These are phyloP conservation scores for Geranium brycei DNA, from an alignment of 345 rosid species.

Conservation along the genomic window DNA sequence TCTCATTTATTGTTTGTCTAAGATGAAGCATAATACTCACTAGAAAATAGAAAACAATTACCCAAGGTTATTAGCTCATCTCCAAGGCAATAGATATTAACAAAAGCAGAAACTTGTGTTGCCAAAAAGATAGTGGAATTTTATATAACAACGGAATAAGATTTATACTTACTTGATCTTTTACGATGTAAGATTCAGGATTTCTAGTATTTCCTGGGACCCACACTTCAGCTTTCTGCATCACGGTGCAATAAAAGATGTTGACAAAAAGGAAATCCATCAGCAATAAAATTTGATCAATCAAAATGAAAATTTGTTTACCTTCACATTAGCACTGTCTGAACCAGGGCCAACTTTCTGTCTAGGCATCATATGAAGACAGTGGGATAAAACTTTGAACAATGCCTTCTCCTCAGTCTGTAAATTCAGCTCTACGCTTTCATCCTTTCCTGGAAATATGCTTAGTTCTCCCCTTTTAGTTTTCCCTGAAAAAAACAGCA, in stretches of 20 bases:
- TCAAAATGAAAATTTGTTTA: conserved; percentile 10
- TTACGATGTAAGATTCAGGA: conserved; percentile 68
- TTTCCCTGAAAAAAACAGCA: conserved; percentile 1
- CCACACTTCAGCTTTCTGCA: conserved; percentile 64
- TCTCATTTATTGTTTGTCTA: too few species aligned
- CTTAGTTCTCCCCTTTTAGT: not conserved
- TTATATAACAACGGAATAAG: not conserved
- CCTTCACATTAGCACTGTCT: conserved; percentile 37
- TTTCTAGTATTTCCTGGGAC: conserved; percentile 57
- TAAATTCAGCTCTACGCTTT: conserved; percentile 86
- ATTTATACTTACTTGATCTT: conserved; percentile 63
- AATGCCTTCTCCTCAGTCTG: conserved; percentile 31
- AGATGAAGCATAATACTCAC: too few species aligned
- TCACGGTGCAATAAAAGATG: conserved; percentile 2
- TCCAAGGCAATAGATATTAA: too few species aligned
- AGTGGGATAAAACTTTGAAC: conserved; percentile 60
- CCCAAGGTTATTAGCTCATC: too few species aligned
- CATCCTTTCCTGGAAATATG: conserved; percentile 55
- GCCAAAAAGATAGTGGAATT: not conserved
- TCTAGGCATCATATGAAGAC: conserved; percentile 95
- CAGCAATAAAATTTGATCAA: not conserved
- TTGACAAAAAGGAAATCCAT: conserved; percentile 4
- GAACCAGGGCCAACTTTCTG: conserved; percentile 40
- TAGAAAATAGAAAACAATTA: too few species aligned
- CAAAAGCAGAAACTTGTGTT: not conserved